Percentiles rank a stretch among this genome's conserved stretches.
These are phyloP conservation scores for Syzygium syzygioides DNA, from an alignment of 441 rosid species.

Conservation along the genomic window DNA sequence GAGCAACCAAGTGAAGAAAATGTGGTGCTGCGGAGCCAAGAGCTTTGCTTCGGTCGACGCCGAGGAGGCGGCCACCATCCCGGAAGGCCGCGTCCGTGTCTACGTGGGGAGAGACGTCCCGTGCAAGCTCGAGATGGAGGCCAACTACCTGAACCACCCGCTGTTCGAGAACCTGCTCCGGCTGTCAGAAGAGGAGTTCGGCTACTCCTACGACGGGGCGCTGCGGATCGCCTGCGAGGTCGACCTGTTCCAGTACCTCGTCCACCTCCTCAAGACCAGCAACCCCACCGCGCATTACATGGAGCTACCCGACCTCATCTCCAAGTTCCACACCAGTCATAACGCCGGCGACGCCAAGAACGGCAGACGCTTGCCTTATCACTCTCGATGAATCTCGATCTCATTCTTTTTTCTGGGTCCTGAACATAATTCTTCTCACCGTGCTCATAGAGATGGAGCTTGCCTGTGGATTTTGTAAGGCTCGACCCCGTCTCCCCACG, in stretches of 20 bases:
- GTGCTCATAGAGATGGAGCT: neutral
- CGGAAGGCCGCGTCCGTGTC: conserved; percentile 31
- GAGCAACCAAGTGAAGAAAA: conserved; percentile 30
- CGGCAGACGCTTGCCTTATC: neutral
- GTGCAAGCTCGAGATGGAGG: conserved; percentile 37
- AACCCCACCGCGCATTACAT: conserved; percentile 23
- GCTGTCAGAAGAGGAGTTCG: conserved; percentile 34
- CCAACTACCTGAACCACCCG: conserved; percentile 40
- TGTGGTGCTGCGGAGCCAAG: conserved; percentile 31
- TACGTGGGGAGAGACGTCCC: conserved; percentile 26
- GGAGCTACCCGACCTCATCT: neutral
- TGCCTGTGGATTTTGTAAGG: neutral
- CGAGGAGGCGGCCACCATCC: neutral
- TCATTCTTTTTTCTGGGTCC: neutral
- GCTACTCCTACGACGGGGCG: conserved; percentile 39
- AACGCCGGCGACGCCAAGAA: neutral
- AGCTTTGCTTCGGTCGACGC: conserved; percentile 8
- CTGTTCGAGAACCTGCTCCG: conserved; percentile 35
- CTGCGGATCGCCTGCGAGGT: conserved; percentile 39
- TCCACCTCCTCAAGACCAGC: conserved; percentile 31
- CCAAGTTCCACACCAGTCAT: neutral
- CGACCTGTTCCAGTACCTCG: conserved; percentile 30
- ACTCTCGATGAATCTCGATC: neutral
- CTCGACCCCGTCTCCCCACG: neutral
- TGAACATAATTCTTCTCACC: neutral